Conservation (phyloP, 164 flowering plant genomes). For the Saururus chinensis region DNA sequence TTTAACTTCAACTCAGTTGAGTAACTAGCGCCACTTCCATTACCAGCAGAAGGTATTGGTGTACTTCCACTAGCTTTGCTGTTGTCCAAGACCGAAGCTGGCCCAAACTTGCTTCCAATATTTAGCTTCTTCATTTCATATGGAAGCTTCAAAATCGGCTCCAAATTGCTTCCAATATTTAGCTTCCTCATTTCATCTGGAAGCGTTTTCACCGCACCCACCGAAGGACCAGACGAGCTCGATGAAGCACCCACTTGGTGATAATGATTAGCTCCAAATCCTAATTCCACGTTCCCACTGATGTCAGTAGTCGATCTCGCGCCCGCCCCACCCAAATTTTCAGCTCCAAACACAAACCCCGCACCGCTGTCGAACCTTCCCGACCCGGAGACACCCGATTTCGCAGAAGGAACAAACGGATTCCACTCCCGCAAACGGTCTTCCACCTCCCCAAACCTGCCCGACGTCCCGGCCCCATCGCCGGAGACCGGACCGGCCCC, state of each 20-base stretch:
- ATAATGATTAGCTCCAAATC: background rate
- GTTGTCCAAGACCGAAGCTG: background rate
- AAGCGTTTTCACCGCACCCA: background rate
- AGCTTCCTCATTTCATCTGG: constrained; percentile 19
- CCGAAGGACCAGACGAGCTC: background rate
- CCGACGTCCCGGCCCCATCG: background rate
- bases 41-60: background rate
- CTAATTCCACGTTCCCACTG: background rate
- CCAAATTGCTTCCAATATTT: constrained; percentile 15
- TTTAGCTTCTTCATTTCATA: constrained; percentile 22
- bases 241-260: background rate
- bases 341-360: constrained; percentile 20
- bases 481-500: constrained; percentile 1
- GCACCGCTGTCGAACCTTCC: constrained; percentile 1
- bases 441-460: background rate
- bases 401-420: constrained; percentile 12
- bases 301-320: background rate
- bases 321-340: constrained; percentile 11
- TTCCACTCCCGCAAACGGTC: constrained; percentile 13
- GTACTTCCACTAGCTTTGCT: background rate
- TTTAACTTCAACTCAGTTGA: too few species aligned
- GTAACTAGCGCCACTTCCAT: background rate
- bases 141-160: background rate
- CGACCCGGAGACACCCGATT: background rate
- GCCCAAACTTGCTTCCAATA: constrained; percentile 11